Evolutionary conservation across 257 asterid species (phyloP), one percentile per base, ranked within the genome.

Genomic region (Pogostemon cablin): DNA sequence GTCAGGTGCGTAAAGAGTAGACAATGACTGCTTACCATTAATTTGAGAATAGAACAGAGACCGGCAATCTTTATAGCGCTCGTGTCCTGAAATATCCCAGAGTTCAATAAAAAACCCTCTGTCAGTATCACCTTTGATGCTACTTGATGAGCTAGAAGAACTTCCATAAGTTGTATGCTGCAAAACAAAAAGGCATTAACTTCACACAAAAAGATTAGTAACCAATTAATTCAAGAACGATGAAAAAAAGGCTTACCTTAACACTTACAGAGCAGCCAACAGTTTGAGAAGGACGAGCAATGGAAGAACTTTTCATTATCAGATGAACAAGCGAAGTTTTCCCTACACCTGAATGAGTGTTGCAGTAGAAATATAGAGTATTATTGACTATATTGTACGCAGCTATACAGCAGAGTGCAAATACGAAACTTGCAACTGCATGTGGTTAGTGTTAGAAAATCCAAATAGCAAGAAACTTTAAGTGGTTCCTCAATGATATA

Each of bases 21-120:
- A 64, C 32, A 54, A 74, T 5, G 76, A 52, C 65, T 9, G 40
- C 79, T 77, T 78, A 95, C 99, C 99, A 76, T 88, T 91, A 79
- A 91, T 88, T 83, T 95, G 98, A 66, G 97, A 91, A 81, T 89
- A 95, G 78, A 95, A 95, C 77, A 95, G 78, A 62, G 97, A 88
- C 38, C 98, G 90, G 46, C 96, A 91, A 73, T 95, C 97, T 84
- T 88, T 86, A 77, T 91, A 95, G 72, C 98, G 87, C 58, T 91
- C 99, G 35, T 95, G 99, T 48, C 99, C 99, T 44, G 98, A 95
- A 71, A 91, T 73, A 78, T 95, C 98, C 99, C 99, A 91, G 42
- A 95, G 95, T 77, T 95, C 97, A 49, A 95, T 71, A 78, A 95
- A 95, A 81, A 95, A 89, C 42, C 86, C 95, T 75, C 98, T 82